Base-by-base conservation (phyloP, 352 stramenopile genomes). In the Globisporangium spiculum region DNA sequence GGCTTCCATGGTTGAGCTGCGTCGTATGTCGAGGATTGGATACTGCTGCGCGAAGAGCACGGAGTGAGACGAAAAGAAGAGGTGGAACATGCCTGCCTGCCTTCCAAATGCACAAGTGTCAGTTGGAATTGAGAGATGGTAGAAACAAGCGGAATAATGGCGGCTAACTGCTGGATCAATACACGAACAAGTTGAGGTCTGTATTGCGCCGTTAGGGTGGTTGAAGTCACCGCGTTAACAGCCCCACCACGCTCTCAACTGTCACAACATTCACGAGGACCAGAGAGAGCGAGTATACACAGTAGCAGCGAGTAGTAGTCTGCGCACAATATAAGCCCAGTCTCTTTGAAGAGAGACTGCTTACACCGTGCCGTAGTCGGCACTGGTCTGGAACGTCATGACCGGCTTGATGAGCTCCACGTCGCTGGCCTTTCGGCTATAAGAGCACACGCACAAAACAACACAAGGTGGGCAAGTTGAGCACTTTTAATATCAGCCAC, bases 331-430 rank as follows among this genome's bases (percentile, higher is more conserved):
- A 38, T 14, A 59, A 59, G 26, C 53, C 53, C 54, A 59, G n/a
- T n/a, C 10, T n/a, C 10, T 30, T 27, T 27, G 27, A 7, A 62
- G 2, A 48, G 10, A 32, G 16, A 22, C 18, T 8, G 44, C 8
- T 77, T 67, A 87, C 26, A 87, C 79, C 5, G 79, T 87, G 32
- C 79, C 79, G 65, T 87, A 87, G 63, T 87, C 79, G 0, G 79
- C 69, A 9, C 71, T 75, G 0, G 77, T 87, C 69, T 87, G 75
- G 54, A 83, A 87, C 14, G 48, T 87, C 69, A 84, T 73, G 44
- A 83, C 84, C n/a, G 48, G 52, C 64, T 87, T 87, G 69, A 74
- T 82, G 73, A 71, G 66, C 53, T 75, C 83, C 27, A 78, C 77
- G 53, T 81, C 73, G 59, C 73, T 81, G 46, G 60, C 34, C 30